Conservation (phyloP, 2,329 filamentous ascomycete species). For the Fusarium sp. region DNA sequence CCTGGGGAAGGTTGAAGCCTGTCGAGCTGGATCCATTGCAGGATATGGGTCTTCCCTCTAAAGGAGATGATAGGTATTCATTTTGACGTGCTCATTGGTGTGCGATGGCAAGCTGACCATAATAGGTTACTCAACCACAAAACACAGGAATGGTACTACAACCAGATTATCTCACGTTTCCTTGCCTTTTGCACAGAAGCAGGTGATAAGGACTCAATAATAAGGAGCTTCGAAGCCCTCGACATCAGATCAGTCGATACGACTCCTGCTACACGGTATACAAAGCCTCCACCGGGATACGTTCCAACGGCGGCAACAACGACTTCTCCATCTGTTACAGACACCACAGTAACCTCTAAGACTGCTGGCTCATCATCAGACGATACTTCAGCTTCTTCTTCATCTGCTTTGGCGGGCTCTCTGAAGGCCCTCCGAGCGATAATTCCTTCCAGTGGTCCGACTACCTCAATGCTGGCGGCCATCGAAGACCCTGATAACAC, state of each 20-base stretch:
- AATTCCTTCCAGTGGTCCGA: slow-evolving; percentile 24
- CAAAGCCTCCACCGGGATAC: slow-evolving; percentile 22
- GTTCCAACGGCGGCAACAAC: neutral
- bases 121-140: slow-evolving; percentile 76
- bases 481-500: slow-evolving; percentile 54
- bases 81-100: neutral
- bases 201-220: slow-evolving; percentile 76
- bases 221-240: slow-evolving; percentile 78
- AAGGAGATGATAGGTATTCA: slow-evolving; percentile 83
- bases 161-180: slow-evolving; percentile 87
- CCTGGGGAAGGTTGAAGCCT: slow-evolving; percentile 79
- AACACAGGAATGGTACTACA: slow-evolving; percentile 86
- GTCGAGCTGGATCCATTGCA: slow-evolving; percentile 81
- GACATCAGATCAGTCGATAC: slow-evolving; percentile 37
- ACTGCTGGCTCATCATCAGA: neutral
- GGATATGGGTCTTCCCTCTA: slow-evolving; percentile 85
- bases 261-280: slow-evolving; percentile 14
- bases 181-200: slow-evolving; percentile 86
- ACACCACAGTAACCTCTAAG: neutral
- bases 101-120: slow-evolving; percentile 6
- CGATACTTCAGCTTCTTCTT: neutral
- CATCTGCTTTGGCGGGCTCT: slow-evolving; percentile 18
- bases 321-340: neutral
- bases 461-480: slow-evolving; percentile 26
- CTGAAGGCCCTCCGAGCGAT: slow-evolving; percentile 20